A percentile compares a stretch with the other conserved stretches of the same genome.
Conservation (phyloP, 1,139 yeast species). For the Candida neerlandica region DNA sequence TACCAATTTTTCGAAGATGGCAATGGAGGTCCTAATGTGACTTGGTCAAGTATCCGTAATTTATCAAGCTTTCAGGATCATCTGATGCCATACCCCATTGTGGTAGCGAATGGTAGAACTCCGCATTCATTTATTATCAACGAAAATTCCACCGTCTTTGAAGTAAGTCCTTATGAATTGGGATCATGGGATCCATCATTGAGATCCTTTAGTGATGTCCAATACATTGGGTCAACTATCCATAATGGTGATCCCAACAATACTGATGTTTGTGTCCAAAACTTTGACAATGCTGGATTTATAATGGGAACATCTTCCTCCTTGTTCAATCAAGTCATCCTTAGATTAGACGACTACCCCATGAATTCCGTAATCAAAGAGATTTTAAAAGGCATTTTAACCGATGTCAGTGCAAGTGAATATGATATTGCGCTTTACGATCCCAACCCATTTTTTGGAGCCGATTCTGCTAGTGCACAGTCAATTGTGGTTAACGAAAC, state of each 20-base stretch:
- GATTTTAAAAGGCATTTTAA: conserved; percentile 23
- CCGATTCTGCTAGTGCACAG: conserved; percentile 22
- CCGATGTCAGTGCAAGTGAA: conserved; percentile 26
- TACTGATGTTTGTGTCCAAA: conserved; percentile 31
- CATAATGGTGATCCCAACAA: conserved; percentile 29
- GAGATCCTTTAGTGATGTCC: conserved; percentile 30
- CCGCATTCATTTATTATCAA: conserved; percentile 37
- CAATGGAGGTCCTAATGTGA: conserved; percentile 31
- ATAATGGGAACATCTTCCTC: conserved; percentile 50
- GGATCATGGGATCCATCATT: conserved; percentile 51
- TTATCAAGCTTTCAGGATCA: conserved; percentile 29
- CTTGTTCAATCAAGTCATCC: conserved; percentile 40
- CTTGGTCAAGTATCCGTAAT: conserved; percentile 42
- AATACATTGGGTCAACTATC: conserved; percentile 39
- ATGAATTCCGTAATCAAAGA: conserved; percentile 28
- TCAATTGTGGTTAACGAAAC: conserved; percentile 37
- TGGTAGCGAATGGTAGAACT: conserved; percentile 42
- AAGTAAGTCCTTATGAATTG: conserved; percentile 43
- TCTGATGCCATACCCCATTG: conserved; percentile 47
- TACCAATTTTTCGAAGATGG: conserved; percentile 7
- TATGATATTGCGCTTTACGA: conserved; percentile 42
- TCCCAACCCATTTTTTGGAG: conserved; percentile 43
- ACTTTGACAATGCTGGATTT: conserved; percentile 48
- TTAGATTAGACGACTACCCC: conserved; percentile 24
- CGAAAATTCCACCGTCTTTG: conserved; percentile 45